Evolutionary conservation across 176 grass and related monocot genomes (phyloP), one percentile per base, ranked within the genome.

Genomic region (Raddia distichophylla): DNA sequence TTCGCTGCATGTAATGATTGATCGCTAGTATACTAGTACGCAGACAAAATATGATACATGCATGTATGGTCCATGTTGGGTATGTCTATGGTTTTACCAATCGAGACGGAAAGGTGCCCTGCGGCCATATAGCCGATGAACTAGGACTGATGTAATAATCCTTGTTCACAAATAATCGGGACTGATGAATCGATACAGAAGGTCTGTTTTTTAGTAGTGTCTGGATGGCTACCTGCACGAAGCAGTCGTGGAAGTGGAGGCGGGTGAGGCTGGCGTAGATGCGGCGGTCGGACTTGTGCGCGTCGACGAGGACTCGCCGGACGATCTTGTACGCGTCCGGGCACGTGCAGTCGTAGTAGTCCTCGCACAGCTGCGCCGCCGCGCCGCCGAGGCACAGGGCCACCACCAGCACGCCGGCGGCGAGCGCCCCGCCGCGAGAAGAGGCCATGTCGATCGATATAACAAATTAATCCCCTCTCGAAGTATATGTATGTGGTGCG

Each of bases 231-330:
- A 94, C 92, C 66, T 91, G 64, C 9, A 91, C 94, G 80, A 97
- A 97, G 85, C 94, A 97, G 84, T 97, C 94, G 44, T 97, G 94
- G 80, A 97, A 97, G 46, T 89, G 89, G 74, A 97, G 89, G 10
- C 92, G 94, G 85, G 42, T 84, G 47, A 97, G 87, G 83, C 87
- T 92, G 8, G 94, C 94, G 58, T 65, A 54, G 90, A 97, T 89
- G 65, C 94, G 91, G 0, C 20, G 0, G 76, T 97, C 94, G 1
- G 77, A 74, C 48, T 45, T 20, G 65, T 94, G 90, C 2, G 94
- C 94, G 1, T 92, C 64, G 17, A 89, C 45, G 13, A 97, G 81
- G 0, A 87, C 83, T n/a, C 37, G 13, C 35, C n/a, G 68, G 18
- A 94, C 90, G 46, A 94, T 89, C n/a, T 60, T 14, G 44, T 86